These are phyloP conservation scores for Senna siamea DNA, from an alignment of 306 rosid genomes.

Conservation along the genomic window DNA sequence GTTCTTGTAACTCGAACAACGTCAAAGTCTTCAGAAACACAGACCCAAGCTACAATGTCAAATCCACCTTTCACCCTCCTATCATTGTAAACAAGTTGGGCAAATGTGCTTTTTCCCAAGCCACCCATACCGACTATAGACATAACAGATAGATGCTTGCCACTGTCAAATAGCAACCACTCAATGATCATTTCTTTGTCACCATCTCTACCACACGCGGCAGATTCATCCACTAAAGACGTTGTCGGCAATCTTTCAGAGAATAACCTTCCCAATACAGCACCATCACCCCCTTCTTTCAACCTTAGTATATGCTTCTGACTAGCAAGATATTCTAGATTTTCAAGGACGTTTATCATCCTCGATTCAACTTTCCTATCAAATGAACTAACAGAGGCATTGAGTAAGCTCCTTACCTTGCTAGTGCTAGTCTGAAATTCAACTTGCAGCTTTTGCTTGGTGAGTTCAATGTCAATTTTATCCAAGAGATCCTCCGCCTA, in stretches of 20 bases:
- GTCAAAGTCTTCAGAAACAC: too few species aligned
- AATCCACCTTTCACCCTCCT: too few species aligned
- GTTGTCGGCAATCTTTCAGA: background rate
- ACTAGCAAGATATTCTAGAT: background rate
- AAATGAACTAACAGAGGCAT: background rate
- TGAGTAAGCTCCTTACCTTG: conserved; percentile 11
- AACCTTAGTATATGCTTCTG: background rate
- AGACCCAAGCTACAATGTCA: too few species aligned
- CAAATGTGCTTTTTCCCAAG: too few species aligned
- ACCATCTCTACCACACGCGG: conserved; percentile 24
- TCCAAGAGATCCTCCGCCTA: conserved; percentile 15
- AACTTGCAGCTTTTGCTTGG: background rate
- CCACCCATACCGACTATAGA: too few species aligned
- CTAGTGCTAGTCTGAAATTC: background rate
- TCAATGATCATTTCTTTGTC: background rate
- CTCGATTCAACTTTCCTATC: background rate
- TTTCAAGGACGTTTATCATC: background rate
- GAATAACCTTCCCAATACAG: background rate
- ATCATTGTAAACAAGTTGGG: too few species aligned
- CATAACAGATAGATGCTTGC: too few species aligned
- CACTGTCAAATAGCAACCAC: background rate
- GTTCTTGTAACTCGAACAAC: too few species aligned
- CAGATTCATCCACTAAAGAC: conserved; percentile 7
- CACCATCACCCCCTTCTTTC: background rate
- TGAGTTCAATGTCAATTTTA: background rate